These are phyloP conservation scores for Mycena pura DNA, from an alignment of 768 basidiomycete species.

Conservation along the genomic window DNA sequence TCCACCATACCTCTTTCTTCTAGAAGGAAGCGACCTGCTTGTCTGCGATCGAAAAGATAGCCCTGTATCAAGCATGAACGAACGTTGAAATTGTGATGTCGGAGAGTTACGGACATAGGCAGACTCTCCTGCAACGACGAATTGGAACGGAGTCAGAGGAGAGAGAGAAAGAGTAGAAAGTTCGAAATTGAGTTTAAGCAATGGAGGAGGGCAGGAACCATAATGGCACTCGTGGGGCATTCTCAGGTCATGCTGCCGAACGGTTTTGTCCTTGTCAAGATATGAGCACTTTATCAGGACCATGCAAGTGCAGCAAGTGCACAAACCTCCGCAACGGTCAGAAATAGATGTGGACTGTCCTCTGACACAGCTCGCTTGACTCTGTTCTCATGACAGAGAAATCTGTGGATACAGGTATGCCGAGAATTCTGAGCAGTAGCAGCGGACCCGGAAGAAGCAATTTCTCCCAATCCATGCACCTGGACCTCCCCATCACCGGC, in stretches of 20 bases:
- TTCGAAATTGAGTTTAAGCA: slow-evolving; percentile 68
- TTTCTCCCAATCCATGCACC: slow-evolving; percentile 72
- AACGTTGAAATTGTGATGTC: background rate
- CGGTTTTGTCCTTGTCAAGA: slow-evolving; percentile 74
- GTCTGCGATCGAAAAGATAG: slow-evolving; percentile 84
- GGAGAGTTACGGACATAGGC: slow-evolving; percentile 62
- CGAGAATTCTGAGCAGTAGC: slow-evolving; percentile 48
- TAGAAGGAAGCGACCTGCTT: slow-evolving; percentile 62
- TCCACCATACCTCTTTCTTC: slow-evolving; percentile 74
- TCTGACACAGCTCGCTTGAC: slow-evolving; percentile 85
- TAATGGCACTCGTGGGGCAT: slow-evolving; percentile 67
- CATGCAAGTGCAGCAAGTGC: slow-evolving; percentile 9
- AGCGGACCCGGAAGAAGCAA: slow-evolving; percentile 42
- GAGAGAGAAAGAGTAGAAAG: slow-evolving; percentile 80
- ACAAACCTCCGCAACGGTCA: slow-evolving; percentile 80
- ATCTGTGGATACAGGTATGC: slow-evolving; percentile 56
- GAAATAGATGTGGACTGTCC: slow-evolving; percentile 76
- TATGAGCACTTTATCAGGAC: background rate
- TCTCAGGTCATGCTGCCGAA: slow-evolving; percentile 87
- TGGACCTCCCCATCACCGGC: slow-evolving; percentile 79
- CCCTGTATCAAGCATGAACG: slow-evolving; percentile 51
- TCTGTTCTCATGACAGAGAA: slow-evolving; percentile 74
- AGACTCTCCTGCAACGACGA: slow-evolving; percentile 85
- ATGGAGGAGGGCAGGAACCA: slow-evolving; percentile 69
- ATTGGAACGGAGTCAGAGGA: slow-evolving; percentile 79